Base-by-base conservation (phyloP, 2,329 filamentous ascomycete species). In the Thelonectria rubi region DNA sequence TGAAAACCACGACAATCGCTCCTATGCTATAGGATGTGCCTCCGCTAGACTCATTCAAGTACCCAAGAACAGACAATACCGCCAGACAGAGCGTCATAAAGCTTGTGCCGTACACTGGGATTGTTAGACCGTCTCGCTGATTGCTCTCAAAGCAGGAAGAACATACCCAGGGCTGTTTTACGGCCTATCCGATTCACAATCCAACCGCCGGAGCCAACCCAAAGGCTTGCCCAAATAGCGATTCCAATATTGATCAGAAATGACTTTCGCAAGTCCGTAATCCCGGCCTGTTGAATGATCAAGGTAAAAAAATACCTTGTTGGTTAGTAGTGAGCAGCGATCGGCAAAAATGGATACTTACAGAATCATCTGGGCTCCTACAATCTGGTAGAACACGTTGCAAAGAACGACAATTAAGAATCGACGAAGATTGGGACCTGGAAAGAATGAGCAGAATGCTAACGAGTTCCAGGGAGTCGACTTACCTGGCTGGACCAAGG, bases 381-480 rank as follows among this genome's bases (percentile, higher is more conserved):
- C 21, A 11, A 52, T 52, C n/a, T 52, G 49, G 15, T 52, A 52
- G 9, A 52, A 52, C 3, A 52, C 42, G 12, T 42, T 52, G 20
- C 11, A 24, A 9, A 52, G n/a, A 2, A 40, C 49, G 12, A 37
- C 37, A n/a, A 42, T 26, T 14, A 15, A 24, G 37, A 52, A 52
- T 18, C 49, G 37, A 4, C n/a, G 18, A 15, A 52, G 49, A 26
- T 52, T 52, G 6, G 49, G 17, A 12, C 18, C 49, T 52, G 12
- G 10, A n/a, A 12, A 14, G 3, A 5, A 21, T 30, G 6, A 24
- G 24, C 24, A 7, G 24, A 24, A 24, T 24, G 24, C 24, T 24
- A 4, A 7, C 7, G 24, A 7, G 4, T 24, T 24, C 7, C 7
- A 24, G n/a, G 49, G 5, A 24, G 34, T 40, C 34, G 8, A n/a